Conservation (phyloP, 1,284 basidiomycete genomes). For the Ustilago shanxiensis region DNA sequence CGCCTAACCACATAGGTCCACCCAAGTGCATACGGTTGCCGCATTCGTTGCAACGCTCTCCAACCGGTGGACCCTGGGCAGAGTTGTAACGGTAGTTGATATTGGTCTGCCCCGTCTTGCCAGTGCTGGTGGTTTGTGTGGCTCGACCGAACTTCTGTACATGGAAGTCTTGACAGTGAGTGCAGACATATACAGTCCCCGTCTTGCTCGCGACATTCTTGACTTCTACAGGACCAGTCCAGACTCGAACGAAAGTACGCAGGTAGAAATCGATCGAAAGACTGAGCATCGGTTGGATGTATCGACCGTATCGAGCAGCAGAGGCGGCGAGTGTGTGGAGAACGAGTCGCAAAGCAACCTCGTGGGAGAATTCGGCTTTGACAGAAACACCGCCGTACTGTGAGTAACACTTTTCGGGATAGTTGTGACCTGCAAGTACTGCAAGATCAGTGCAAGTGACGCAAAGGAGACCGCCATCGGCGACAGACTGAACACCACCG, state of each 20-base stretch:
- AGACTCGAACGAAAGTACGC: constrained; percentile 87
- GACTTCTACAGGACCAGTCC: constrained; percentile 83
- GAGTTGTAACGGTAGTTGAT: constrained; percentile 76
- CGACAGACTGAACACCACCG: constrained; percentile 90
- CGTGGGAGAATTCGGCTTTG: constrained; percentile 91
- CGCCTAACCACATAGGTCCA: constrained; percentile 96
- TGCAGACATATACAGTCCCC: constrained; percentile 64
- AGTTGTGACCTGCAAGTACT: constrained; percentile 92
- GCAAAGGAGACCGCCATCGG: constrained; percentile 85
- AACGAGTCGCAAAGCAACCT: constrained; percentile 77
- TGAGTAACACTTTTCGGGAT: constrained; percentile 79
- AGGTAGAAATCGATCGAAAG: constrained; percentile 99
- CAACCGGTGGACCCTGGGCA: constrained; percentile 77
- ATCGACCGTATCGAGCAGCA: constrained; percentile 90
- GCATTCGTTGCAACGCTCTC: constrained; percentile 83
- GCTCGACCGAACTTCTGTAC: constrained; percentile 60
- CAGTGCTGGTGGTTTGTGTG: constrained; percentile 31
- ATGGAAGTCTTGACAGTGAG: constrained; percentile 59
- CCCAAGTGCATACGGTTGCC: constrained; percentile 75
- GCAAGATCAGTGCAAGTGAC: constrained; percentile 97
- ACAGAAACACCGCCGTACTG: constrained; percentile 90
- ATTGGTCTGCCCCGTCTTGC: constrained; percentile 54
- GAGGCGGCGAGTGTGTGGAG: constrained; percentile 86
- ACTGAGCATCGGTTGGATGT: constrained; percentile 89
- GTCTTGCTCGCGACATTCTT: constrained; percentile 76